A percentile compares a stretch with the other conserved stretches of the same genome.
These are phyloP conservation scores for Periconia sp. DNA, from an alignment of 2,329 filamentous ascomycete species.

Conservation along the genomic window DNA sequence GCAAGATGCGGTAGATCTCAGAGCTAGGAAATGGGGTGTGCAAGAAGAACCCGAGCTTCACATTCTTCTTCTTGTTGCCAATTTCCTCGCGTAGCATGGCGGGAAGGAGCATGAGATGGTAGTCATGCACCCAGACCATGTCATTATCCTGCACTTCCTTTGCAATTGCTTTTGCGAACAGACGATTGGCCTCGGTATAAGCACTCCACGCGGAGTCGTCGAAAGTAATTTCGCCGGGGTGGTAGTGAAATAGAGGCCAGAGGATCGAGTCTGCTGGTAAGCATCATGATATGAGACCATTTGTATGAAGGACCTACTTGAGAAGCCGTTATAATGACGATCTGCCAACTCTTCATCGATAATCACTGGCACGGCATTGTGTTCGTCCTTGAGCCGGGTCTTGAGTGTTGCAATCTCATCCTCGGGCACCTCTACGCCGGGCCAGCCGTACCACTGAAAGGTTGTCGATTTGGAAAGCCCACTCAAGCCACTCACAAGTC, in stretches of 20 bases:
- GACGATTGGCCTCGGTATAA: slow-evolving; percentile 89
- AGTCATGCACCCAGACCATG: slow-evolving; percentile 97
- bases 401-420: slow-evolving; percentile 77
- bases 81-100: slow-evolving; percentile 94
- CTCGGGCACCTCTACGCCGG: slow-evolving; percentile 88
- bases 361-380: slow-evolving; percentile 89
- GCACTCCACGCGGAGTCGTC: slow-evolving; percentile 94
- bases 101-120: slow-evolving; percentile 95
- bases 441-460: slow-evolving; percentile 99
- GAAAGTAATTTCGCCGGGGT: slow-evolving; percentile 97
- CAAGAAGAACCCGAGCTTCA: slow-evolving; percentile 98
- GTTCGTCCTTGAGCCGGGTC: slow-evolving; percentile 81
- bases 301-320: slow-evolving; percentile 66
- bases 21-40: slow-evolving; percentile 97
- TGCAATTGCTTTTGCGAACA: slow-evolving; percentile 88
- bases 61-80: slow-evolving; percentile 79
- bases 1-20: slow-evolving; percentile 95
- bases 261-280: slow-evolving; percentile 77
- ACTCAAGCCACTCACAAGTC: slow-evolving; percentile 90
- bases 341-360: slow-evolving; percentile 93
- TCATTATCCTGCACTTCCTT: slow-evolving; percentile 92
- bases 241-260: slow-evolving; percentile 98
- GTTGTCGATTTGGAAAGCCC: slow-evolving; percentile 90
- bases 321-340: slow-evolving; percentile 96
- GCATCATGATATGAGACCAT: slow-evolving; percentile 9